Evolutionary conservation across 2,329 filamentous ascomycete genomes (phyloP), one percentile per base, ranked within the genome.

Genomic region (Stemphylium vesicarium): DNA sequence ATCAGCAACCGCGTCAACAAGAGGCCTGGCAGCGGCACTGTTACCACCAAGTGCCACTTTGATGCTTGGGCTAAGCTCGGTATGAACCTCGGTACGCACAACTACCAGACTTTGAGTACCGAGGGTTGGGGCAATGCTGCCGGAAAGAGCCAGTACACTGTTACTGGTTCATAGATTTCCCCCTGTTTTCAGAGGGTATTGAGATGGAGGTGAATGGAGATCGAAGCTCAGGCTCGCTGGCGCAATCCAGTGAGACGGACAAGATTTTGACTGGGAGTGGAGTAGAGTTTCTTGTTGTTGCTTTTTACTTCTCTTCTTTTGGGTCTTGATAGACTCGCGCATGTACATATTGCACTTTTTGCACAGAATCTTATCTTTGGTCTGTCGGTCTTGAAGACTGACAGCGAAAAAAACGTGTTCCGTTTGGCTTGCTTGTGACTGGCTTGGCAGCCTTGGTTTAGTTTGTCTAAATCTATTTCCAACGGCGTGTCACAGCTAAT

Each of bases 1-100:
- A 82, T 79, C 75, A 65, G 59, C 50, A 68, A 71, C 54, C 57
- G 70, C 16, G 51, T 55, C 29, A 57, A 45, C 43, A 70, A 71
- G 64, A 51, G 70, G 22, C 57, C 64, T 20, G 65, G 63, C 36
- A 66, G 66, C 45, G 69, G 68, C 11, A 72, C 70, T 20, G 59
- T 72, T 2, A 72, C 67, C 11, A 71, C 68, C 12, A 61, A 60
- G 50, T 68, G 64, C 60, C 69, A 71, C 51, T 72, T 71, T 36
- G 66, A 72, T 46, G 69, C 67, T 7, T 72, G 69, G 68, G 53
- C 51, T 2, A 57, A 56, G 50, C 56, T 65, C 4, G 69, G 68
- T 22, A 35, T 72, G 51, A 69, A 67, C 31, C 43, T 72, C 12
- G 69, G 68, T 22, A 46, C 40, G 11, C 66, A 68, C 48, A 65